phyloP scores from a whole-genome alignment of 83 land plant species.

The Picea abies region DNA sequence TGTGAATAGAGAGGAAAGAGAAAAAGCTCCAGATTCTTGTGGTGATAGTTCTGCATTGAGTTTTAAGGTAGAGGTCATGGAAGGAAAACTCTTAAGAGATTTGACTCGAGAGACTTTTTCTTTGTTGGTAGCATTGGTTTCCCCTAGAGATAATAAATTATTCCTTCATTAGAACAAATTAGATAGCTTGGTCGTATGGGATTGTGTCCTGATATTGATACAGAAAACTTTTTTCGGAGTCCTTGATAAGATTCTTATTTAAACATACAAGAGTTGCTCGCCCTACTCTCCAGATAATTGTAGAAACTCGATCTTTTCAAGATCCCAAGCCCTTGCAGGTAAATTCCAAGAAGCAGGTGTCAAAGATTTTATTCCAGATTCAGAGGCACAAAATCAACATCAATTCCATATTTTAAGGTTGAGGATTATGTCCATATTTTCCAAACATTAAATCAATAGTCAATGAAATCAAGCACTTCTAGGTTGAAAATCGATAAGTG shows the following conservation, averaged over 20 bases:
- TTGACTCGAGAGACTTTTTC: slow-evolving; percentile 86
- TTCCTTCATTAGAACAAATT: slow-evolving; percentile 65
- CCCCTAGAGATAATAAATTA: slow-evolving; percentile 56
- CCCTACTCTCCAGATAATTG: slow-evolving; percentile 58
- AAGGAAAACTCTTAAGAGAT: slow-evolving; percentile 89
- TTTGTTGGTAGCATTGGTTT: slow-evolving; percentile 73
- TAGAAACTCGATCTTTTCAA: slow-evolving; percentile 30
- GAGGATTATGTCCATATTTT: too few relatives aligned
- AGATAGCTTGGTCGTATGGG: slow-evolving; percentile 43
- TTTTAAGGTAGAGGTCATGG: slow-evolving; percentile 87
- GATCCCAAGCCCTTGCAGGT: too few relatives aligned
- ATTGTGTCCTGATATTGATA: slow-evolving; percentile 30
- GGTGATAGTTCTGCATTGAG: slow-evolving; percentile 44
- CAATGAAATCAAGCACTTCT: too few relatives aligned
- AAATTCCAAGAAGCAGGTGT: too few relatives aligned
- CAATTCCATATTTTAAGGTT: too few relatives aligned
- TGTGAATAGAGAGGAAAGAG: slow-evolving; percentile 53
- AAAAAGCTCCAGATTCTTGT: slow-evolving; percentile 59
- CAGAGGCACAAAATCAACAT: too few relatives aligned
- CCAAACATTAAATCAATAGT: too few relatives aligned
- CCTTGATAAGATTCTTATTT: slow-evolving; percentile 72
- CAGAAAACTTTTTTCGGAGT: slow-evolving; percentile 53
- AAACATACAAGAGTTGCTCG: slow-evolving; percentile 55
- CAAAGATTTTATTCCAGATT: too few relatives aligned
- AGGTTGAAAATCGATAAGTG: too few relatives aligned